Evolutionary conservation across 768 basidiomycete species (phyloP), one percentile per base, ranked within the genome.

Genomic region (Kockovaella imperatae): DNA sequence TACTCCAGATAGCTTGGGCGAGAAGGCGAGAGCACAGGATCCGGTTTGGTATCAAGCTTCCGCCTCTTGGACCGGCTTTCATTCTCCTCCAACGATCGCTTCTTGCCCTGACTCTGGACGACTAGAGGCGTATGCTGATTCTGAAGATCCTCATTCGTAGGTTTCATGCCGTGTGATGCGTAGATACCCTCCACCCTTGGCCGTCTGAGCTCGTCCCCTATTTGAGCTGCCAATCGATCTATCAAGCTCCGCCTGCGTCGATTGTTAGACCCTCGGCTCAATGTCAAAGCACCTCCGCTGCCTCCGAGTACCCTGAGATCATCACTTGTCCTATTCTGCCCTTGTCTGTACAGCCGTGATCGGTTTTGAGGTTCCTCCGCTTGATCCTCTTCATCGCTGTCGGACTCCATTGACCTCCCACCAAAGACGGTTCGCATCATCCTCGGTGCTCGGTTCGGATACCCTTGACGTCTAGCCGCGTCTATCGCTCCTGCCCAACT

Each of bases 251-350:
- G 30, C 35, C 57, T 45, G 18, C 53, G 49, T n/a, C 57, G 30
- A 30, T 54, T 54, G 29, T 58, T 54, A 5, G 46, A 39, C 14
- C 57, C 57, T 20, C 57, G 39, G 31, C 41, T 42, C 18, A 58
- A 32, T 14, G 26, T 35, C 20, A 40, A 44, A 20, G 25, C 32
- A 25, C 28, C 42, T 17, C 34, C 13, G 4, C 17, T 34, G 18
- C 44, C 42, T 4, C 38, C 45, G 38, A 21, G 43, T 35, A 34
- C 53, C 32, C 46, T 48, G 2, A 54, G 13, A 42, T 58, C 53
- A 25, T 46, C 45, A 5, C 45, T 29, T 21, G 45, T 46, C 10
- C 29, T 29, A 26, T 46, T 46, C 18, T n/a, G 10, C 10, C 31
- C 30, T 11, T 34, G 45, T 13, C 18, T 32, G 31, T 32, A 32